Evolutionary conservation across 352 stramenopile species (phyloP).

Genomic region (Pythium oligandrum): DNA sequence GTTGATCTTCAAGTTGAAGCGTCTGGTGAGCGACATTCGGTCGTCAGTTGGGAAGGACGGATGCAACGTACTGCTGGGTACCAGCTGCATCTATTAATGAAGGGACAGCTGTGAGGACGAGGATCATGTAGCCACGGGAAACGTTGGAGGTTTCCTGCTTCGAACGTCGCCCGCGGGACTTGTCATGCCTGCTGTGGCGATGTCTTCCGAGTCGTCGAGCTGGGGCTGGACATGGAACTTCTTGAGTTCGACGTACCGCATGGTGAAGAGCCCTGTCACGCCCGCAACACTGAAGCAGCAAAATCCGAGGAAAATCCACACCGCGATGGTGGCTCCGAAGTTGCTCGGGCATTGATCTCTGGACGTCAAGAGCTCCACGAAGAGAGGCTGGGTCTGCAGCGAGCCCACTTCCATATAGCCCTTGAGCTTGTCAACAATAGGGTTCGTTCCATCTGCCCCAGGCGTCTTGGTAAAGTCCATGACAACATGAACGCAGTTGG

Average conservation of each 20-base stretch:
- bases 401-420: constrained; percentile 40
- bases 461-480: constrained; percentile 35
- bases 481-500: constrained; percentile 30
- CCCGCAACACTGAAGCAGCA: constrained; percentile 29
- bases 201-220: constrained; percentile 7
- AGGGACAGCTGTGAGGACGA: too few relatives aligned
- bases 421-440: constrained; percentile 45
- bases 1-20: constrained; percentile 3
- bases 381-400: constrained; percentile 38
- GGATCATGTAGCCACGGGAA: too few relatives aligned
- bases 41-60: too few relatives aligned
- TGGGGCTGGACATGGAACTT: constrained; percentile 39
- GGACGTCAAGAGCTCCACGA: constrained; percentile 33
- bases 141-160: too few relatives aligned
- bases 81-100: too few relatives aligned
- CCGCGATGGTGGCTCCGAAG: constrained; percentile 35
- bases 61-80: too few relatives aligned
- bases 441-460: constrained; percentile 14
- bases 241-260: constrained; percentile 33
- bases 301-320: constrained; percentile 64
- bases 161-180: neutral
- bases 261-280: constrained; percentile 25
- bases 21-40: too few relatives aligned
- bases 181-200: constrained; percentile 6
- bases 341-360: constrained; percentile 34